A percentile compares a stretch with the other conserved stretches of the same genome.
Evolutionary conservation across 257 asterid genomes (phyloP).

Genomic region (Leptodermis oblonga): DNA sequence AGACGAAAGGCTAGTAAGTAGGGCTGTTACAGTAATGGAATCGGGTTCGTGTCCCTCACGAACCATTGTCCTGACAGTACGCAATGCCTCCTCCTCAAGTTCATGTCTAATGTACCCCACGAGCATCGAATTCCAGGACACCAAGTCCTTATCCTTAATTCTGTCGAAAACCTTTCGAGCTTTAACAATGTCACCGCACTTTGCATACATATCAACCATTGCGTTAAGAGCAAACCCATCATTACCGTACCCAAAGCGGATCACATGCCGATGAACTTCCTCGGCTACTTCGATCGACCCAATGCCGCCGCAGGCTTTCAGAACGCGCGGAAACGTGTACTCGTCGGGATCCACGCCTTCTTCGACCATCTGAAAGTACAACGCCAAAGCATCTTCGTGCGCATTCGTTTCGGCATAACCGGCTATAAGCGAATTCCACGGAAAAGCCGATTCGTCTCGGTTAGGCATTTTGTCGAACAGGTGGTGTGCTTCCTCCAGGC

Average conservation of each 20-base stretch:
- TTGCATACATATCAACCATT: constrained; percentile 71
- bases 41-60: constrained; percentile 47
- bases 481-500: constrained; percentile 58
- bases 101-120: constrained; percentile 60
- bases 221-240: constrained; percentile 57
- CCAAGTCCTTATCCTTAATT: constrained; percentile 47
- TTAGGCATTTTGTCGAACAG: constrained; percentile 77
- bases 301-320: constrained; percentile 81
- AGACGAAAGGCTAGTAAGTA: constrained; percentile 34
- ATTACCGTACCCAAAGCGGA: constrained; percentile 49
- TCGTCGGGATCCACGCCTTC: constrained; percentile 74
- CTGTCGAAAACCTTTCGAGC: constrained; percentile 52
- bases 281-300: constrained; percentile 63
- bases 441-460: constrained; percentile 52
- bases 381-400: constrained; percentile 72
- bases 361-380: constrained; percentile 89
- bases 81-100: constrained; percentile 44
- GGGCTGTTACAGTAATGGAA: constrained; percentile 49
- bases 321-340: constrained; percentile 76
- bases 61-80: constrained; percentile 39
- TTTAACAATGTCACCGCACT: constrained; percentile 71
- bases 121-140: constrained; percentile 84
- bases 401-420: constrained; percentile 62
- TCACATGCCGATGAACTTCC: constrained; percentile 73
- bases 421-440: constrained; percentile 81